Base-by-base conservation (phyloP, 2,329 filamentous ascomycete species). In the Graphilbum fragrans region DNA sequence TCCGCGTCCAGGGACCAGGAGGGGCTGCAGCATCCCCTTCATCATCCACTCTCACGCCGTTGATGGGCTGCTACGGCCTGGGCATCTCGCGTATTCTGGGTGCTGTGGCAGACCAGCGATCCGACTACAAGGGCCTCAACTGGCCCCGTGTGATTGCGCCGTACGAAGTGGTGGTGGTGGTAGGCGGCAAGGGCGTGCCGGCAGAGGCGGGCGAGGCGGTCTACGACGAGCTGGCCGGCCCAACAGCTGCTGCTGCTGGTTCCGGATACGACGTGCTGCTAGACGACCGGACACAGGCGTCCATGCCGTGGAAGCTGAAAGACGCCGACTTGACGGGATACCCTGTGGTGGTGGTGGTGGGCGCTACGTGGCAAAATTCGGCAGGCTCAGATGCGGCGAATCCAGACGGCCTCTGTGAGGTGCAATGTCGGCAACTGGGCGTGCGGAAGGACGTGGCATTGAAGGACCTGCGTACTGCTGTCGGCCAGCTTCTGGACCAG, bases 41-140 rank as follows among this genome's bases (percentile, higher is more conserved):
- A 19, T 2, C 22, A 6, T 4, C 14, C 20, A 25, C 35, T 11
- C 16, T 47, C 12, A 41, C 41, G n/a, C 48, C 48, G 1, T 77
- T 94, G 49, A 98, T 98, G 92, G 92, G 92, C 42, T 98, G 92
- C 57, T 86, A 95, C 55, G 92, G 92, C 1, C 93, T 98, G 46
- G 92, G 92, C 2, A 77, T 98, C 17, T 94, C 87, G 5, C 81
- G 92, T 35, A 79, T 98, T 52, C 80, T 98, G 46, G 87, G 82
- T 9, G 86, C 92, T 2, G 77, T 92, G 1, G 88, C 88, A 1
- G 81, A 90, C 48, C 72, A 81, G 32, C 66, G 86, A 10, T 70
- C 77, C 0, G 86, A 94, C 50, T 55, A 69, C 3, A 73, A 66
- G 53, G 92, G 87, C 0, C 68, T 96, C 8, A 86, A 86, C 52